These are phyloP conservation scores for Pinus albicaulis DNA, from an alignment of 75 land plant genomes.

Conservation along the genomic window DNA sequence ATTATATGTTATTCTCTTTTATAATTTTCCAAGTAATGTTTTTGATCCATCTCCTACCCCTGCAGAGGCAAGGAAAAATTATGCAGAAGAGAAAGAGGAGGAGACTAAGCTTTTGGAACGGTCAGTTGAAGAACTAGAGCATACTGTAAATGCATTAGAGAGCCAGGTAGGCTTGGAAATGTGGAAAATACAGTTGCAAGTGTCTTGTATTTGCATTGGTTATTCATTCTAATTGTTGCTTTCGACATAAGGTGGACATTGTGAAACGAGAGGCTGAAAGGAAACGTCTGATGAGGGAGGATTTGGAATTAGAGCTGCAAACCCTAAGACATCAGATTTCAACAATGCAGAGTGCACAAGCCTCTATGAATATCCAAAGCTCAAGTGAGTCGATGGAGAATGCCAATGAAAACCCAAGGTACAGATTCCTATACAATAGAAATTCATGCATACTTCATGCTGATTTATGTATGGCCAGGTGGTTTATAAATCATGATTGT, in stretches of 20 bases:
- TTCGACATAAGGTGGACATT: slow-evolving; percentile 64
- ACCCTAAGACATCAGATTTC: slow-evolving; percentile 57
- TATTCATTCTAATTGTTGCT: background rate
- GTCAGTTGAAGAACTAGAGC: slow-evolving; percentile 91
- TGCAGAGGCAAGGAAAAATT: slow-evolving; percentile 66
- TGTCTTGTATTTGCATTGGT: too few species aligned
- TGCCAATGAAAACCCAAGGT: slow-evolving; percentile 13
- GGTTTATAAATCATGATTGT: background rate
- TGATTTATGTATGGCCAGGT: background rate
- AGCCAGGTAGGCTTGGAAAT: slow-evolving; percentile 49
- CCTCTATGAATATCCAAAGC: slow-evolving; percentile 14
- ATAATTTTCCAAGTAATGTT: too few species aligned
- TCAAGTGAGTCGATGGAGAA: slow-evolving; percentile 15
- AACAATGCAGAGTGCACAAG: slow-evolving; percentile 36
- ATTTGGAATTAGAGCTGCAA: slow-evolving; percentile 75
- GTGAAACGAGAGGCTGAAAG: slow-evolving; percentile 85
- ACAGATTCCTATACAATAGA: background rate
- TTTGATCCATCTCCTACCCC: too few species aligned
- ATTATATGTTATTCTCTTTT: too few species aligned
- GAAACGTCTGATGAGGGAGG: slow-evolving; percentile 78
- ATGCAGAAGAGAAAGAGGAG: slow-evolving; percentile 81
- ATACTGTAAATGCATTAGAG: slow-evolving; percentile 81
- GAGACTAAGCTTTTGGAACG: slow-evolving; percentile 82
- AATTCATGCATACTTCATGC: background rate
- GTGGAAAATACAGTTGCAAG: too few species aligned